A percentile compares a stretch with the other conserved stretches of the same genome.
Conservation (phyloP, 805 yeast genomes). For the Kodamaea sagamina region DNA sequence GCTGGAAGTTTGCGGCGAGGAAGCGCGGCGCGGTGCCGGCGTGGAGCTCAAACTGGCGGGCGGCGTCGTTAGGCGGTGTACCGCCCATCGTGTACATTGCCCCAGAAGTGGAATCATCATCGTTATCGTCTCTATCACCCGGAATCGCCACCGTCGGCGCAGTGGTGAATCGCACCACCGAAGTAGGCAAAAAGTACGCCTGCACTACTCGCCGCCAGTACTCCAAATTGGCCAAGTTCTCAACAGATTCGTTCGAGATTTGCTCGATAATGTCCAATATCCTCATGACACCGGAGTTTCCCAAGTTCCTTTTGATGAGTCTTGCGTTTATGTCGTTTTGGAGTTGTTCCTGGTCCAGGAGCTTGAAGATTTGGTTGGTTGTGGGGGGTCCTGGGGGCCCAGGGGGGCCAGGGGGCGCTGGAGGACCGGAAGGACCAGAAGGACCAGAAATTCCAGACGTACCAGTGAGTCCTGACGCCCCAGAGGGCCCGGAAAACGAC, state of each 20-base stretch:
- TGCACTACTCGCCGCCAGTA: constrained; percentile 41
- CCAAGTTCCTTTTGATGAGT: constrained; percentile 40
- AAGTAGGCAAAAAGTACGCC: constrained; percentile 33
- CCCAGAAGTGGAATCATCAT: constrained; percentile 6
- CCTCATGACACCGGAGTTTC: constrained; percentile 45
- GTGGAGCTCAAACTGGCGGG: constrained; percentile 60
- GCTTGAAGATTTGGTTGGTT: neutral
- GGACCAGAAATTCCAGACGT: neutral
- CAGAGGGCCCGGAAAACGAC: constrained; percentile 4
- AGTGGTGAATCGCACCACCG: constrained; percentile 32
- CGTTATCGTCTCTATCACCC: constrained; percentile 6
- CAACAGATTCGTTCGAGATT: constrained; percentile 35
- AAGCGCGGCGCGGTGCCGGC: constrained; percentile 66
- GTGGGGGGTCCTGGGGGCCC: constrained; percentile 1
- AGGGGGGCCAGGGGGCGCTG: constrained; percentile 1
- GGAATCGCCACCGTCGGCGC: constrained; percentile 19
- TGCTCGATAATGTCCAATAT: constrained; percentile 42
- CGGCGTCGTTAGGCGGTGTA: constrained; percentile 12
- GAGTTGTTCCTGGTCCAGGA: constrained; percentile 15
- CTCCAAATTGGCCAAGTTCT: constrained; percentile 29
- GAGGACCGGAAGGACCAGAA: neutral
- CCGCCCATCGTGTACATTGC: constrained; percentile 11
- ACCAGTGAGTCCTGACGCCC: neutral
- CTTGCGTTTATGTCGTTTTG: constrained; percentile 35
- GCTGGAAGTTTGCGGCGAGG: constrained; percentile 51